Base-by-base conservation (phyloP, 2,329 filamentous ascomycete species). In the Diaporthe sp. region DNA sequence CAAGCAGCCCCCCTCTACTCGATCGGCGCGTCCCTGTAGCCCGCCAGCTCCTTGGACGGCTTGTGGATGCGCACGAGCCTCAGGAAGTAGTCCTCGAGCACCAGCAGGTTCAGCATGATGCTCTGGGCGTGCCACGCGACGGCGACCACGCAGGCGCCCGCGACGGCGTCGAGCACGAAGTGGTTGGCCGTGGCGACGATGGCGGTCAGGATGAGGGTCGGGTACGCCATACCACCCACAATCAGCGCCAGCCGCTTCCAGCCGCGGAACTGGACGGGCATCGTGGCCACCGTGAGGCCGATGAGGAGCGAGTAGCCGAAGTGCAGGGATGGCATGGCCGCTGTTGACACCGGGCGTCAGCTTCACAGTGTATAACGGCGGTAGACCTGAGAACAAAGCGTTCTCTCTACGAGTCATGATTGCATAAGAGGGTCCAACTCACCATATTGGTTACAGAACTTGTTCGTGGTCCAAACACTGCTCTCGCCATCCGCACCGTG, bases 251-350 rank as follows among this genome's bases (percentile, higher is more conserved):
- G 76, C 2, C 92, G 89, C 72, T 88, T 86, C 84, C 87, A 88
- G 1, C 86, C 86, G 31, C 89, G 85, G 34, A 88, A 86, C 13
- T 88, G 84, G 1, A 94, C 85, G 1, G 93, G 93, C 62, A 94
- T 89, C 1, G 90, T 91, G 78, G 90, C 89, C 74, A 94, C 88
- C 5, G 93, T 94, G 17, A 94, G 83, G 10, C 93, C 93, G 80
- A 95, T 92, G 79, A 95, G 88, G 42, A 95, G 89, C 4, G 92
- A 93, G 84, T 95, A 95, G 4, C 93, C 93, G 80, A 95, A 95
- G 82, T 95, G 93, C 22, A 95, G 87, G 0, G 91, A 93, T 1
- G 93, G 93, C 93, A 95, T 95, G 10, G 93, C 93, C 73, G 92
- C 91, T 92, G 61, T 42, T 42, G 53, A 10, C 12, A 22, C 4